A percentile compares a stretch with the other conserved stretches of the same genome.
These are phyloP conservation scores for Penicillium tannophilum DNA, from an alignment of 495 filamentous ascomycete species.

Conservation along the genomic window DNA sequence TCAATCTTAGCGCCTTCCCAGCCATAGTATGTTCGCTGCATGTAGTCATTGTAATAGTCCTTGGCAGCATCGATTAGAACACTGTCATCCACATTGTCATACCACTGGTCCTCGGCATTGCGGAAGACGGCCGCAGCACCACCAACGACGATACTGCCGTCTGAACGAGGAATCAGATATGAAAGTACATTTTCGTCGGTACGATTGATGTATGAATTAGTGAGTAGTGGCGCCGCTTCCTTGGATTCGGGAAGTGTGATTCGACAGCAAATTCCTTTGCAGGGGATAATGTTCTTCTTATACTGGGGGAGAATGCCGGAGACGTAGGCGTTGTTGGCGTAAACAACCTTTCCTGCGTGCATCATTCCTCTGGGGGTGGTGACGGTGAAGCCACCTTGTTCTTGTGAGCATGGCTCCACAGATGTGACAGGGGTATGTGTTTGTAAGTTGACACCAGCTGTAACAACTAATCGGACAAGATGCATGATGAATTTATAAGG, in stretches of 20 bases:
- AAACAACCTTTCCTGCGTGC: conserved; percentile 54
- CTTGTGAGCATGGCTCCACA: conserved; percentile 29
- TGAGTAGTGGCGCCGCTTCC: conserved; percentile 39
- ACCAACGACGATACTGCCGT: conserved; percentile 74
- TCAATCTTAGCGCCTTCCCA: conserved; percentile 48
- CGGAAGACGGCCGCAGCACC: conserved; percentile 49
- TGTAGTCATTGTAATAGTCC: conserved; percentile 55
- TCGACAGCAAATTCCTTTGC: conserved; percentile 59
- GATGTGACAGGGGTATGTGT: conserved; percentile 58
- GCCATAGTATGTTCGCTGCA: conserved; percentile 47
- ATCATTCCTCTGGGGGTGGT: conserved; percentile 58
- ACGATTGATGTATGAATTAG: conserved; percentile 37
- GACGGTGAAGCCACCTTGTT: conserved; percentile 45
- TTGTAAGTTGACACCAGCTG: conserved; percentile 59
- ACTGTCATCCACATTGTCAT: conserved; percentile 50
- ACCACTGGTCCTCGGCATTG: conserved; percentile 61
- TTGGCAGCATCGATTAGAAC: conserved; percentile 61
- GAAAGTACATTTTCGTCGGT: conserved; percentile 30
- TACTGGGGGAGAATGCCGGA: conserved; percentile 58
- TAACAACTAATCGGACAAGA: conserved; percentile 55
- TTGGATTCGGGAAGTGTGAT: conserved; percentile 62
- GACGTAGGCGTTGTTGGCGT: conserved; percentile 77
- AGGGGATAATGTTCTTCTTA: conserved; percentile 62
- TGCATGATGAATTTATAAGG: conserved; percentile 66
- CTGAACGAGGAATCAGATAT: conserved; percentile 69